phyloP scores from a whole-genome alignment of 2,329 filamentous ascomycete species.

The Hypoxylon sp. region DNA sequence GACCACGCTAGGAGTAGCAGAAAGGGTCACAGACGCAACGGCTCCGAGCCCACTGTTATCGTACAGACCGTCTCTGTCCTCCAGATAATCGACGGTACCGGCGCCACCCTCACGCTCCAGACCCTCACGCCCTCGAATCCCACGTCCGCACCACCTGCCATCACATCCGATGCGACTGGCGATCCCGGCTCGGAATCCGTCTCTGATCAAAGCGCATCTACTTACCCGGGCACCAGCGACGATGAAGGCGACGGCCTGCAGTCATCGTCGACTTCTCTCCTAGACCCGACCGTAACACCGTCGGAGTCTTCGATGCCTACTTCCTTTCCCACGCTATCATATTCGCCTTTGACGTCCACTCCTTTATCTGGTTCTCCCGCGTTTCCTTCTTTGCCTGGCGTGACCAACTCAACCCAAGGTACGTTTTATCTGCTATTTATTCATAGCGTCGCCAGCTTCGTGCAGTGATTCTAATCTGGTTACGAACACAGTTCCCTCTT shows the following conservation, averaged over 20 bases:
- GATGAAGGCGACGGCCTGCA: constrained; percentile 28
- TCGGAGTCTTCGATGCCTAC: constrained; percentile 46
- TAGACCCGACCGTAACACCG: constrained; percentile 41
- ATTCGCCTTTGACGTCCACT: constrained; percentile 45
- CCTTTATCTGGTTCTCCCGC: constrained; percentile 42
- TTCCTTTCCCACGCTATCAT: constrained; percentile 45
- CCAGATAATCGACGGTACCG: constrained; percentile 59
- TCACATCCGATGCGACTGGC: constrained; percentile 35
- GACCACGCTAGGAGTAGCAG: not conserved
- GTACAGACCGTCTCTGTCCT: constrained; percentile 64
- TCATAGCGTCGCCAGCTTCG: constrained; percentile 3
- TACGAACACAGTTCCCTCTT: constrained; percentile 31
- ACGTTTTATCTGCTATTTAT: constrained; percentile 1
- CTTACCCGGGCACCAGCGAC: constrained; percentile 31
- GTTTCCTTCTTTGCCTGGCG: constrained; percentile 42
- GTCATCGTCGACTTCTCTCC: constrained; percentile 25
- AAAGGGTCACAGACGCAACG: constrained; percentile 33
- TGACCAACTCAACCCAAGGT: constrained; percentile 43
- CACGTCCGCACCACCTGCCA: constrained; percentile 46
- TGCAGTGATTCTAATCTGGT: constrained; percentile 6
- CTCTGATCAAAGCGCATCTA: constrained; percentile 11
- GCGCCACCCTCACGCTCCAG: constrained; percentile 54
- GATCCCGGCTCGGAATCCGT: constrained; percentile 13
- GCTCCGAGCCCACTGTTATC: constrained; percentile 52
- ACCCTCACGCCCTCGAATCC: constrained; percentile 47